Base-by-base conservation (phyloP, 2,329 filamentous ascomycete genomes). In the Pseudogymnoascus pannorum region DNA sequence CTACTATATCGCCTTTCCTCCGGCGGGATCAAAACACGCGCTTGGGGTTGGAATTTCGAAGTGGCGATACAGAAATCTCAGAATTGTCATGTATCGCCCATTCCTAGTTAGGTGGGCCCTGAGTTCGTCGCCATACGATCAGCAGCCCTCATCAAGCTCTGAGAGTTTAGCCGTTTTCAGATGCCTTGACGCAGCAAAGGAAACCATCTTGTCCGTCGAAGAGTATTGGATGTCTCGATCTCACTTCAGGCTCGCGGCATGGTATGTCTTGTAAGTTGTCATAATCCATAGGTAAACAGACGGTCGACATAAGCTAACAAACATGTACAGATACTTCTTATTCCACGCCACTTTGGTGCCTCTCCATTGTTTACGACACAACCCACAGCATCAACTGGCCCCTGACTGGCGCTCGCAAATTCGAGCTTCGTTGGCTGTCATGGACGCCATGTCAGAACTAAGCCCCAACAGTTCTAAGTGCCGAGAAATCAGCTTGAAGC, bases 61-160 rank as follows among this genome's bases (percentile, higher is more conserved):
- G 48, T 65, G 64, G 64, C 62, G 64, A 22, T 64, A 64, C 26
- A 54, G 64, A 16, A 65, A 65, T 18, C 35, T 65, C n/a, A 51
- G 64, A 54, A 59, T 65, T 26, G 60, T 65, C 7, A 64, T 65
- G 59, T 65, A 64, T 36, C 62, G 64, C 6, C 64, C 64, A 16
- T 63, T 65, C 29, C 51, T 65, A 20, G 60, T 65, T 18, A 48
- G 63, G n/a, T 58, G 57, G 42, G 58, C 51, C 48, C 36, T 65
- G 12, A 54, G 44, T 26, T 26, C 51, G 57, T 33, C 54, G 29
- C 29, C 51, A n/a, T 36, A 42, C 54, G 16, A 38, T 40, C 38
- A 20, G 29, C 20, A 35, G n/a, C 12, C 9, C 22, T 16, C 24
- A 31, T n/a, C 26, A 35, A 48, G 44, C 29, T 18, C 26, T 14